Evolutionary conservation across 768 basidiomycete species (phyloP).

Genomic region (Mycena epipterygia): DNA sequence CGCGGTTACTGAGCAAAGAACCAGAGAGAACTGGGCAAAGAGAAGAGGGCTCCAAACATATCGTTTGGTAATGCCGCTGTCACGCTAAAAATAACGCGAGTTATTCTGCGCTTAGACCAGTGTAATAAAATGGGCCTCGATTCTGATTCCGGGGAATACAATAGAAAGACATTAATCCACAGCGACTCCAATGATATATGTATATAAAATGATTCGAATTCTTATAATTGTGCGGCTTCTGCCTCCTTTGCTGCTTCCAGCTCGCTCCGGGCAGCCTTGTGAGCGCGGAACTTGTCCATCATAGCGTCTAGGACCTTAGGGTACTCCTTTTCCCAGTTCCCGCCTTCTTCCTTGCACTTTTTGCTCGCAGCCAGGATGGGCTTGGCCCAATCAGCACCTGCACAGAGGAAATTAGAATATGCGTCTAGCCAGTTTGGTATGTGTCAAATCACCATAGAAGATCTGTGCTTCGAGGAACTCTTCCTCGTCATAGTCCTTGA

Average conservation of each 20-base stretch:
- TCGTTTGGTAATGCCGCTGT: not conserved
- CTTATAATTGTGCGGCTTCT: not conserved
- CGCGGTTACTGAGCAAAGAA: too few relatives aligned
- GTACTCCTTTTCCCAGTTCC: slow-evolving; percentile 9
- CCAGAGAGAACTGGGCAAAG: not conserved
- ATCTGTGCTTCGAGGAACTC: slow-evolving; percentile 35
- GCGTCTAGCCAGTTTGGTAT: not conserved
- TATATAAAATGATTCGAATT: too few relatives aligned
- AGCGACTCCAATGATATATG: too few relatives aligned
- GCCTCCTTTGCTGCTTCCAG: not conserved
- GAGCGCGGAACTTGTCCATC: slow-evolving; percentile 27
- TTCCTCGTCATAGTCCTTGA: slow-evolving; percentile 28
- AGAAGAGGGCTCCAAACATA: not conserved
- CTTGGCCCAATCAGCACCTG: slow-evolving; percentile 24
- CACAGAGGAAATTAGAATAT: not conserved
- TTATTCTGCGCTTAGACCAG: not conserved
- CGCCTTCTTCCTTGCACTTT: slow-evolving; percentile 3
- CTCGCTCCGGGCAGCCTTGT: slow-evolving; percentile 11
- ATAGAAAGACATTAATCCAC: too few relatives aligned
- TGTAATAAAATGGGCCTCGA: too few relatives aligned
- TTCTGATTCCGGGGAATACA: too few relatives aligned
- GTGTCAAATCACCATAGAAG: slow-evolving; percentile 4
- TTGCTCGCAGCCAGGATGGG: not conserved
- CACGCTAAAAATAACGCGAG: not conserved
- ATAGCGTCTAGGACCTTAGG: not conserved